phyloP scores from a whole-genome alignment of 2,329 filamentous ascomycete genomes.

The Epichloe scottii region DNA sequence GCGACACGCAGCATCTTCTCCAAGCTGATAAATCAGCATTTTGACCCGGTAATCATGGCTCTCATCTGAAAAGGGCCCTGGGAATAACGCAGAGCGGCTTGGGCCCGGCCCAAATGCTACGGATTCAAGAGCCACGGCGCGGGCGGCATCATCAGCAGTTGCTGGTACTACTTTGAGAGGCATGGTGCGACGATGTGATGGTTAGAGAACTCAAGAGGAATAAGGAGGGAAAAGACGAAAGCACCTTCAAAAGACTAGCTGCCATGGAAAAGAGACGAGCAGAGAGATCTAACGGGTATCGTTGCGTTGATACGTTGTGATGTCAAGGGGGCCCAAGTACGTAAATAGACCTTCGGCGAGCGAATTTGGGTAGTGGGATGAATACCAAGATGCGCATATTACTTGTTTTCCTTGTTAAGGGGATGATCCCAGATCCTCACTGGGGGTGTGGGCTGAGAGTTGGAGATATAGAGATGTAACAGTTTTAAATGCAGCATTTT shows the following conservation, averaged over 20 bases:
- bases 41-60: slow-evolving; percentile 10
- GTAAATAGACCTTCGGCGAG: slow-evolving; percentile 10
- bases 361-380: slow-evolving; percentile 7
- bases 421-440: too few relatives aligned
- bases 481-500: too few relatives aligned
- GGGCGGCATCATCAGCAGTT: slow-evolving; percentile 22
- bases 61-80: slow-evolving; percentile 12
- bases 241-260: too few relatives aligned
- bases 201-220: neutral
- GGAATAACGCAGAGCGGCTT: slow-evolving; percentile 20
- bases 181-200: slow-evolving; percentile 15
- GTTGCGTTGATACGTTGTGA: too few relatives aligned
- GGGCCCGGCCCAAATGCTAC: slow-evolving; percentile 23
- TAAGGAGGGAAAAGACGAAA: too few relatives aligned
- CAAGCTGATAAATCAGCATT: slow-evolving; percentile 11
- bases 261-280: too few relatives aligned
- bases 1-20: slow-evolving; percentile 15
- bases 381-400: too few relatives aligned
- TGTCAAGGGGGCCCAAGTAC: neutral
- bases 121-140: slow-evolving; percentile 24
- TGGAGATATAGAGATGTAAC: too few relatives aligned
- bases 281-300: too few relatives aligned
- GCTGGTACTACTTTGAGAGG: slow-evolving; percentile 24
- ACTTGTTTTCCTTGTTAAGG: too few relatives aligned
- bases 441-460: too few relatives aligned